Conservation (phyloP, 345 rosid species). For the Balakata baccata region DNA sequence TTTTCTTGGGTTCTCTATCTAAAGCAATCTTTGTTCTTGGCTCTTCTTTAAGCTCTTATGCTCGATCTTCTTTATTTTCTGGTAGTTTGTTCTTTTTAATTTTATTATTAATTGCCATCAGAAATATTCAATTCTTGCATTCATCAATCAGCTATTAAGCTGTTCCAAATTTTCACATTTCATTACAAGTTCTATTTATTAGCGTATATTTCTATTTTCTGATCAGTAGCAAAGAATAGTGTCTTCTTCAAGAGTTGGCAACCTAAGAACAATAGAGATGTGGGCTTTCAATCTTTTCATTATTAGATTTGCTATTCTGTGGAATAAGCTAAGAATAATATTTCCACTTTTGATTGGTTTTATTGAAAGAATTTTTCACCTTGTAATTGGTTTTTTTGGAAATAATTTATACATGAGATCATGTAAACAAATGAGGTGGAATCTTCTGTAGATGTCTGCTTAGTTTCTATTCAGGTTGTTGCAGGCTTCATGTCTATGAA, state of each 20-base stretch:
- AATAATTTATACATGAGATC: neutral
- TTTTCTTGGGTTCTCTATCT: constrained; percentile 23
- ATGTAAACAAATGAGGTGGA: neutral
- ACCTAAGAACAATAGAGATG: neutral
- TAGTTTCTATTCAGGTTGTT: neutral
- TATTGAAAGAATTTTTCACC: neutral
- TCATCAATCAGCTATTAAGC: neutral
- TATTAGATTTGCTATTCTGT: neutral
- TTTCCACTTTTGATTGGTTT: too few species aligned
- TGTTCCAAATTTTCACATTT: neutral
- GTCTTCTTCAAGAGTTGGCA: neutral
- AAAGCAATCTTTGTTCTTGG: constrained; percentile 9
- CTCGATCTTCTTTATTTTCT: neutral
- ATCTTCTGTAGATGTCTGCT: neutral
- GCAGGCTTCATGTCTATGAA: neutral
- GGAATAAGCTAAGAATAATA: neutral
- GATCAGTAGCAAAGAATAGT: neutral
- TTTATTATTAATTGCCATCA: neutral
- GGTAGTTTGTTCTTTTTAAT: neutral
- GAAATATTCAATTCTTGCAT: neutral
- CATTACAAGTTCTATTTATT: neutral
- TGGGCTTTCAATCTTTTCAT: neutral
- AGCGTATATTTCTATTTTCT: neutral
- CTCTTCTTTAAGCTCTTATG: constrained; percentile 11
- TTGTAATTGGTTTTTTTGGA: neutral